Evolutionary conservation across 2,329 filamentous ascomycete genomes (phyloP), one percentile per base, ranked within the genome.

Genomic region (Claviceps quebecensis): DNA sequence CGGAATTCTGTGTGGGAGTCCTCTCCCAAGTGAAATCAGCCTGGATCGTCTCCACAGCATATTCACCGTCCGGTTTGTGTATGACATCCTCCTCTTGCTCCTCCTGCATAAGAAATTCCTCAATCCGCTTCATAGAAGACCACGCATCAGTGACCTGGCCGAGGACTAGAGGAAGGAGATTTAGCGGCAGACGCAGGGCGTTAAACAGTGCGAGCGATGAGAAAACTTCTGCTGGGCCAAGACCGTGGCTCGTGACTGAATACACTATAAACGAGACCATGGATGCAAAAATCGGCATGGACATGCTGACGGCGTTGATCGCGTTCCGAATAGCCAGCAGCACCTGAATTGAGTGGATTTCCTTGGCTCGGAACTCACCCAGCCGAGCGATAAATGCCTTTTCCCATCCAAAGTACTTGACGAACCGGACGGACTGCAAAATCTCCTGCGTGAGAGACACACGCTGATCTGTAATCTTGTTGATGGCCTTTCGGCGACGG

Each of bases 331-430:
- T 87, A 1, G 86, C 80, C 29, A 97, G 71, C 45, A 97, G 70
- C 14, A 88, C 71, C 64, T 95, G 90, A 53, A 97, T 89, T n/a
- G 84, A 80, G 52, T 75, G 71, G 54, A 97, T 89, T 66, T 97
- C 91, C 54, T 76, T 77, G 49, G 74, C 74, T 53, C 91, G 80
- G 55, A 95, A 85, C 23, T 81, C 76, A 48, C 80, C 79, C 16
- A 96, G 75, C 14, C 89, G 81, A 48, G 81, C 75, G 13, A 96
- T 71, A 62, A 97, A 96, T 37, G 87, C 85, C 53, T 78, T 84
- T 64, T 97, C 91, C 91, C 91, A 97, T 7, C 89, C 90, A 63
- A 96, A 97, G 66, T 81, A 96, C 66, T 97, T 97, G 68, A 97
- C 91, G 61, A 97, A 96, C 26, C 90, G 80, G 23, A 96, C 90